A percentile compares a stretch with the other conserved stretches of the same genome.
These are phyloP conservation scores for Cornus florida DNA, from an alignment of 148 eudicot genomes.

Conservation along the genomic window DNA sequence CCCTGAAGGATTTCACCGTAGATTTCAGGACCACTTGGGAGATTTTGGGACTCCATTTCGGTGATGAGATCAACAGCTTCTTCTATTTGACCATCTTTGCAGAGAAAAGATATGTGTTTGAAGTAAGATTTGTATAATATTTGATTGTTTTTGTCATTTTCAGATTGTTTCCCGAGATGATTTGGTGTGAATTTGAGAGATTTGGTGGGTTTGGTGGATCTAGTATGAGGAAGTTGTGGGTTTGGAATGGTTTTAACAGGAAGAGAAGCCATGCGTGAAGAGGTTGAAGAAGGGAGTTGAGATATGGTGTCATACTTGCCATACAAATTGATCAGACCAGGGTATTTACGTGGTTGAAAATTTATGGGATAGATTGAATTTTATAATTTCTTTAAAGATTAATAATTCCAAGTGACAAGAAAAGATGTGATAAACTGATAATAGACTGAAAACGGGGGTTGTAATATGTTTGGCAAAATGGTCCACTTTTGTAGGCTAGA, in stretches of 20 bases:
- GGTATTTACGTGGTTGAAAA: background rate
- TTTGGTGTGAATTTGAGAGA: constrained; percentile 13
- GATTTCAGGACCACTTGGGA: constrained; percentile 35
- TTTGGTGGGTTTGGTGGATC: constrained; percentile 3
- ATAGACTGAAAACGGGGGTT: too few relatives aligned
- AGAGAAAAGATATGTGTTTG: constrained; percentile 24
- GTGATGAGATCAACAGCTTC: constrained; percentile 37
- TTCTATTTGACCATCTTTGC: constrained; percentile 34
- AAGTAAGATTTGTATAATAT: constrained; percentile 21
- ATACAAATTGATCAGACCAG: background rate
- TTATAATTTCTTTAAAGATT: too few relatives aligned
- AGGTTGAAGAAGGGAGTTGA: constrained; percentile 14
- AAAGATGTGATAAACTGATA: too few relatives aligned
- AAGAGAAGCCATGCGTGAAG: constrained; percentile 46
- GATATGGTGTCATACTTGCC: background rate
- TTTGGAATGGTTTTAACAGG: constrained; percentile 22
- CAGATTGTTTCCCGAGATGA: constrained; percentile 21
- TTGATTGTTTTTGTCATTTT: constrained; percentile 9
- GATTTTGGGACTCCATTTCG: constrained; percentile 27
- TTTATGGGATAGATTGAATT: background rate
- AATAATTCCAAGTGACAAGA: too few relatives aligned
- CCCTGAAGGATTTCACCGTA: constrained; percentile 53
- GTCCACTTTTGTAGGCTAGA: too few relatives aligned
- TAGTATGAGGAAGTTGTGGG: background rate
- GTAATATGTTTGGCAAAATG: too few relatives aligned